Evolutionary conservation across 352 stramenopile genomes (phyloP).

Genomic region (Phytophthora podocarpi): DNA sequence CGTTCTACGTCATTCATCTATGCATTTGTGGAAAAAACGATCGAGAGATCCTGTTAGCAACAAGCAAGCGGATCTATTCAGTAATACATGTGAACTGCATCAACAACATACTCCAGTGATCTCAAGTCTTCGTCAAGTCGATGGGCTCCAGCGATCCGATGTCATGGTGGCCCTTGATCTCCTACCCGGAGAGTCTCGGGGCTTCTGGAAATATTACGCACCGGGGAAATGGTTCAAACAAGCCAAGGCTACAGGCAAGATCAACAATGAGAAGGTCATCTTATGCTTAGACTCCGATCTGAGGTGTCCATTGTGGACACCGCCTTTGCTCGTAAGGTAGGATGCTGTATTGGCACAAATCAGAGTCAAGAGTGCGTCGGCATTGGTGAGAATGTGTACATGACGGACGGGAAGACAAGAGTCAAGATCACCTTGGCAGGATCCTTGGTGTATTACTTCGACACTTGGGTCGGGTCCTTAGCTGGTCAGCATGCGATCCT

Average conservation of each 20-base stretch:
- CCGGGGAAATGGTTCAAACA: background rate
- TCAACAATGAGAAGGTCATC: constrained; percentile 17
- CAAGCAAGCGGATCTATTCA: background rate
- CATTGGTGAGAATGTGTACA: background rate
- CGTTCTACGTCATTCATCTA: background rate
- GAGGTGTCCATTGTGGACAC: constrained; percentile 25
- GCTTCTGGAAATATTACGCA: background rate
- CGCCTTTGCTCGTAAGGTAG: constrained; percentile 25
- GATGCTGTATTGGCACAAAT: background rate
- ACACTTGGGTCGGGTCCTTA: constrained; percentile 13
- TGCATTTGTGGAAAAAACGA: background rate
- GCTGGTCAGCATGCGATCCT: constrained; percentile 16
- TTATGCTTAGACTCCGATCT: constrained; percentile 30
- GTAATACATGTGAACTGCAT: background rate
- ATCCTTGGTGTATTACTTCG: constrained; percentile 19
- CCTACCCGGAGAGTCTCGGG: too few species aligned
- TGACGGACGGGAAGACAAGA: background rate
- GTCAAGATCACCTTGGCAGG: constrained; percentile 20
- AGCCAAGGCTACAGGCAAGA: background rate
- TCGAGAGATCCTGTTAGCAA: background rate
- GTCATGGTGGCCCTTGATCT: too few species aligned
- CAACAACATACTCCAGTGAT: too few species aligned
- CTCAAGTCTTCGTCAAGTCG: too few species aligned
- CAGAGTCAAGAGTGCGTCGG: background rate
- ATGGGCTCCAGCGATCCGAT: too few species aligned